phyloP scores from a whole-genome alignment of 495 filamentous ascomycete species.

The Penicillium paradoxum region DNA sequence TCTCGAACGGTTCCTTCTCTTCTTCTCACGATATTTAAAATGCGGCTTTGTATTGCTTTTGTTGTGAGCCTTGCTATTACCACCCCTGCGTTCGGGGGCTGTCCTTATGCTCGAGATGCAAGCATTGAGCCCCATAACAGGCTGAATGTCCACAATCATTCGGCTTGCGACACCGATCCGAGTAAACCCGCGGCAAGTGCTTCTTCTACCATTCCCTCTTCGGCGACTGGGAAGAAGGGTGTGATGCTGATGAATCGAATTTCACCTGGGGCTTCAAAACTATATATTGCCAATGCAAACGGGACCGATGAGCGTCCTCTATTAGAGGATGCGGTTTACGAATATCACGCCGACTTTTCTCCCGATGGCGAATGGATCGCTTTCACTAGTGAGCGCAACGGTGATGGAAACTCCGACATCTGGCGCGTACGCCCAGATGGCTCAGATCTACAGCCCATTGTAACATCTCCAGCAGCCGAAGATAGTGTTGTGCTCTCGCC shows the following conservation, averaged over 20 bases:
- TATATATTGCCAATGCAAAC: conserved; percentile 32
- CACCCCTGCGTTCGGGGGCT: neutral
- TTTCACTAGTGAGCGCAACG: conserved; percentile 27
- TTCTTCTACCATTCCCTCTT: neutral
- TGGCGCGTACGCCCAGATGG: conserved; percentile 26
- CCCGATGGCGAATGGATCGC: conserved; percentile 27
- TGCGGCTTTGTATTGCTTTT: neutral
- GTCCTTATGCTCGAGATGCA: neutral
- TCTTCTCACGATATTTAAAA: neutral
- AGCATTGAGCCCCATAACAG: neutral
- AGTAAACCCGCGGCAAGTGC: neutral
- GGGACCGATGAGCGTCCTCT: conserved; percentile 29
- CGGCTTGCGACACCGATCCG: neutral
- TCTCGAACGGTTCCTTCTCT: neutral
- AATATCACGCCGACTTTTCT: conserved; percentile 35
- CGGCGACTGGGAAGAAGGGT: conserved; percentile 13
- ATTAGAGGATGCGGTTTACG: conserved; percentile 24
- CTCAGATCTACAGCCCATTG: conserved; percentile 18
- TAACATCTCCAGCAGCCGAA: conserved; percentile 19
- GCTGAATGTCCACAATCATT: neutral
- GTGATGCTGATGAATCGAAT: conserved; percentile 35
- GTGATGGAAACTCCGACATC: conserved; percentile 30
- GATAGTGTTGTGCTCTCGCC: conserved; percentile 26
- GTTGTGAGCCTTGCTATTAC: neutral
- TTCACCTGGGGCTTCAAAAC: conserved; percentile 22